Percentiles rank a stretch among this genome's conserved stretches.
These are phyloP conservation scores for Fusarium globosum DNA, from an alignment of 2,329 filamentous ascomycete genomes.

Conservation along the genomic window DNA sequence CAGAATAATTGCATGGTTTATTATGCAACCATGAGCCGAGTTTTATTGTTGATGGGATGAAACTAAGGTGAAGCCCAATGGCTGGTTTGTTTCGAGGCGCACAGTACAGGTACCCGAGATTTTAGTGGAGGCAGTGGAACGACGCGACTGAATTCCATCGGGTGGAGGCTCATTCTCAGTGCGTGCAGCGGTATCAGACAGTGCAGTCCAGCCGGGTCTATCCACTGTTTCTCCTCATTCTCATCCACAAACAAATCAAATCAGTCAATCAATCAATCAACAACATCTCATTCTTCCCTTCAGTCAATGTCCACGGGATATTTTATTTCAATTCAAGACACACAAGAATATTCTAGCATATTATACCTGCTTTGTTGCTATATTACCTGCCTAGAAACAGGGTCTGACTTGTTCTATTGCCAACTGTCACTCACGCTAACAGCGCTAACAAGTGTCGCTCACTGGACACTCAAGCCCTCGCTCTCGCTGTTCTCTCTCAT, in stretches of 20 bases:
- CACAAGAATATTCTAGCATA: background rate
- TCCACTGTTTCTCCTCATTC: constrained; percentile 14
- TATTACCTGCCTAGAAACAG: background rate
- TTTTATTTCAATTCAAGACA: background rate
- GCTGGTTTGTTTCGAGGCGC: background rate
- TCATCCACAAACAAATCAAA: constrained; percentile 10
- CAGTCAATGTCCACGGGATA: background rate
- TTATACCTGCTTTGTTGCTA: background rate
- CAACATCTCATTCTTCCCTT: background rate
- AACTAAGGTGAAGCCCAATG: constrained; percentile 22
- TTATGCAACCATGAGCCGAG: constrained; percentile 13
- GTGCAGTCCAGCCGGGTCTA: background rate
- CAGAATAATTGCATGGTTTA: background rate
- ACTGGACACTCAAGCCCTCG: constrained; percentile 17
- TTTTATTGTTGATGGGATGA: constrained; percentile 17
- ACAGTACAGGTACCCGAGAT: constrained; percentile 9
- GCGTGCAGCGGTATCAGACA: constrained; percentile 16
- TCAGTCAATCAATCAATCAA: background rate
- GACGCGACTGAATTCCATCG: background rate
- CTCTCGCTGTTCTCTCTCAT: background rate
- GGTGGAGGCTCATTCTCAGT: constrained; percentile 21
- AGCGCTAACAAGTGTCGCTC: constrained; percentile 20
- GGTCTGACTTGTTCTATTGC: constrained; percentile 23
- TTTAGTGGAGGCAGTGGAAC: constrained; percentile 24
- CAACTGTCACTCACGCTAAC: constrained; percentile 35